These are phyloP conservation scores for Chamaecyparis obtusa DNA, from an alignment of 75 land plant species.

Conservation along the genomic window DNA sequence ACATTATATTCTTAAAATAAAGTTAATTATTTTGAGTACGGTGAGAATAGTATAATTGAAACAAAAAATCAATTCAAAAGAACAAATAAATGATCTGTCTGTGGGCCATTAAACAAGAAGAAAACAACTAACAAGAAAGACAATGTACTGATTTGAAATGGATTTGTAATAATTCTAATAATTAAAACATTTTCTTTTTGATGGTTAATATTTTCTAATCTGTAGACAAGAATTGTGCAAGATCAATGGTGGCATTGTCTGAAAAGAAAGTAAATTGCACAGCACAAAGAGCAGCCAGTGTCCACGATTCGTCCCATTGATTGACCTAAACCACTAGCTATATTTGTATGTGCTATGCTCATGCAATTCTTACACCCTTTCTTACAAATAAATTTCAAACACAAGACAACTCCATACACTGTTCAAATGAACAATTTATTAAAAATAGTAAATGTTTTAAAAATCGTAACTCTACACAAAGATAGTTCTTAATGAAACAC, in stretches of 20 bases:
- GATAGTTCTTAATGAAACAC: no score
- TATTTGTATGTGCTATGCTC: slow-evolving; percentile 18
- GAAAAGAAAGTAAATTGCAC: slow-evolving; percentile 22
- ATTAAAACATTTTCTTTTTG: neutral
- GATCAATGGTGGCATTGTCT: slow-evolving; percentile 18
- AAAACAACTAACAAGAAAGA: no score
- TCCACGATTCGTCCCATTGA: slow-evolving; percentile 29
- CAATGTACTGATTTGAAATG: no score
- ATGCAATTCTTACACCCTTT: slow-evolving; percentile 28
- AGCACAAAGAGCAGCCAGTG: slow-evolving; percentile 38
- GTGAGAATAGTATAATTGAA: neutral
- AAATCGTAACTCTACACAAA: no score
- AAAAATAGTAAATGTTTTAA: no score
- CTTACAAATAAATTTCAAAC: slow-evolving; percentile 9
- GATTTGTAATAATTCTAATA: no score
- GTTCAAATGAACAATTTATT: neutral
- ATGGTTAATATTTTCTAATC: slow-evolving; percentile 2
- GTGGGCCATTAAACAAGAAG: no score
- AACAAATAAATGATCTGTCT: neutral
- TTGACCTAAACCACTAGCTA: slow-evolving; percentile 11
- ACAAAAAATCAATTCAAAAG: neutral
- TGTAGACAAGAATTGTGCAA: slow-evolving; percentile 9
- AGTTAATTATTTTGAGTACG: neutral
- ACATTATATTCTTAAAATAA: neutral
- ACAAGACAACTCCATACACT: slow-evolving; percentile 30